Percentiles rank a stretch among this genome's conserved stretches.
Conservation (phyloP, 2,329 filamentous ascomycete genomes). For the Diaporthe destruens region DNA sequence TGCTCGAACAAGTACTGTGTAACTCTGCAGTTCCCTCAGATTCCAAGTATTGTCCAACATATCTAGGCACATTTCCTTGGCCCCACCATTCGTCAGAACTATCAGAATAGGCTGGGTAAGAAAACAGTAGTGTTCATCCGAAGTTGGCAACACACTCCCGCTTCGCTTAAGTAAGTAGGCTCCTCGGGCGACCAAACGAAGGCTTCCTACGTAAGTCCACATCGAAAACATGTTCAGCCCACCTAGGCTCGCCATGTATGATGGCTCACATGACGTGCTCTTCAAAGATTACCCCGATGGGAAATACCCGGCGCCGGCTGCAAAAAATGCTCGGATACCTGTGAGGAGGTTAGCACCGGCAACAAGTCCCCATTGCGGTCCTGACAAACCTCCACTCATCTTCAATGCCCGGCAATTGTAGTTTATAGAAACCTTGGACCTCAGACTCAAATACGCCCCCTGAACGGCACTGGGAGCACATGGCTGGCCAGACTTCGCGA, state of each 20-base stretch:
- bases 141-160: neutral
- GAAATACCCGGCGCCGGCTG: neutral
- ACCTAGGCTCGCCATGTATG: neutral
- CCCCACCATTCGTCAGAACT: neutral
- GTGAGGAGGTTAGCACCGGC: conserved; percentile 26
- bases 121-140: neutral
- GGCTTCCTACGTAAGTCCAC: neutral
- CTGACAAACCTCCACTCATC: conserved; percentile 7
- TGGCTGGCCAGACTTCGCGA: conserved; percentile 21
- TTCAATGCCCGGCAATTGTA: conserved; percentile 24
- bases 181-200: neutral
- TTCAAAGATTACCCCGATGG: conserved; percentile 6
- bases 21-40: neutral
- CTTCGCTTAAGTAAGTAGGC: neutral
- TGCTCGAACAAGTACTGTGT: neutral
- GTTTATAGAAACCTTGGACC: conserved; percentile 20
- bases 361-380: neutral
- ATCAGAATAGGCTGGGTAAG: neutral
- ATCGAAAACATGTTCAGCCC: neutral
- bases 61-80: neutral
- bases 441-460: conserved; percentile 6
- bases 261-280: conserved; percentile 5
- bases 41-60: too few relatives aligned
- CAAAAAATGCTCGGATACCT: conserved; percentile 6
- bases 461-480: conserved; percentile 15